phyloP scores from a whole-genome alignment of 805 yeast genomes.

The Starmerella bombicola region DNA sequence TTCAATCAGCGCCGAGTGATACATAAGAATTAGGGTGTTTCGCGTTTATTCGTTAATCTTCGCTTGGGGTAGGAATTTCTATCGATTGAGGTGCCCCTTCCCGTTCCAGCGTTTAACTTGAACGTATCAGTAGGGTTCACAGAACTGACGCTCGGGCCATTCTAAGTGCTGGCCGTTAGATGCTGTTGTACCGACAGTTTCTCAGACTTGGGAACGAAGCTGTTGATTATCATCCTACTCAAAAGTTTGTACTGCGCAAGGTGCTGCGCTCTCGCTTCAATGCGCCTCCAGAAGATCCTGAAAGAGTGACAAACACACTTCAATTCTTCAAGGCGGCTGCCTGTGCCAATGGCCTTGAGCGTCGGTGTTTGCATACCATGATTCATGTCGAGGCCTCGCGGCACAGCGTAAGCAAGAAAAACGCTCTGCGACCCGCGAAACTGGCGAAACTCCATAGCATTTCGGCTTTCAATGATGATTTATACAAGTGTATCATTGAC shows the following conservation, averaged over 20 bases:
- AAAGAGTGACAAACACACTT: conserved; percentile 16
- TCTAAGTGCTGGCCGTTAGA: no score
- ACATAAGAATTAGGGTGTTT: not conserved
- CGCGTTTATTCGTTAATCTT: not conserved
- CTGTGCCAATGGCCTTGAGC: conserved; percentile 19
- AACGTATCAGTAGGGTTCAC: no score
- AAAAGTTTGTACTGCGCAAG: conserved; percentile 5
- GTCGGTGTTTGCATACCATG: conserved; percentile 17
- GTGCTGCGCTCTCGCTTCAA: conserved; percentile 13
- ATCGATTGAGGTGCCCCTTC: no score
- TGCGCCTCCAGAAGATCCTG: not conserved
- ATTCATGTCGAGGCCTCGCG: conserved; percentile 14
- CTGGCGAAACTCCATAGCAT: not conserved
- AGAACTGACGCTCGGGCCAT: no score
- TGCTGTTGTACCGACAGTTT: conserved; percentile 7
- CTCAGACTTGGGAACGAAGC: conserved; percentile 17
- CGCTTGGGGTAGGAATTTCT: no score
- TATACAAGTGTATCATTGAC: conserved; percentile 3
- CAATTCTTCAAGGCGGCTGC: conserved; percentile 22
- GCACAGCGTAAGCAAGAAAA: not conserved
- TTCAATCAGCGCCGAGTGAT: not conserved
- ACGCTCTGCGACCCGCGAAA: not conserved
- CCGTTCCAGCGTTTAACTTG: no score
- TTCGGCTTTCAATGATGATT: conserved; percentile 5
- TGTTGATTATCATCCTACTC: conserved; percentile 12